Conservation (phyloP, 2,329 filamentous ascomycete genomes). For the Exophiala mesophila region DNA sequence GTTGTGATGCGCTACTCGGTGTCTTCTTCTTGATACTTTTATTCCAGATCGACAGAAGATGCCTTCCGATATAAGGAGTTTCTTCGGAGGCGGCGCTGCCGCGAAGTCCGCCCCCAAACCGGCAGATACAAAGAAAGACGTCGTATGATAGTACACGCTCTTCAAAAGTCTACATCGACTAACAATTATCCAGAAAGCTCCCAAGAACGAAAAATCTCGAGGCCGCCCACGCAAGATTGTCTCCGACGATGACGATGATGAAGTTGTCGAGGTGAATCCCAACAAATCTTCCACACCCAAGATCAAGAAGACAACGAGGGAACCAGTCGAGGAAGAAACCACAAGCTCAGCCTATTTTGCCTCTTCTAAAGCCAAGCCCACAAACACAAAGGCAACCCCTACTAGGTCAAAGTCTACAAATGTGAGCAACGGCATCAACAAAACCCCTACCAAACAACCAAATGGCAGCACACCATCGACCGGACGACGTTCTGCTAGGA, state of each 20-base stretch:
- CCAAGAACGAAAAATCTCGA: conserved; percentile 7
- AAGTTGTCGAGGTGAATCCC: conserved; percentile 27
- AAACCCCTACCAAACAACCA: conserved; percentile 26
- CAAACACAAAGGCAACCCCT: conserved; percentile 31
- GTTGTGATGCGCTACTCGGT: too few species aligned
- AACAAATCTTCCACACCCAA: conserved; percentile 36
- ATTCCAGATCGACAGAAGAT: too few species aligned
- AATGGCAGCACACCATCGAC: conserved; percentile 30
- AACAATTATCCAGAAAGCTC: background rate
- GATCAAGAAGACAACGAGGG: conserved; percentile 35
- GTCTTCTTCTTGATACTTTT: too few species aligned
- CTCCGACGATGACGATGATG: conserved; percentile 65
- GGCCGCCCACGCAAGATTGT: conserved; percentile 58
- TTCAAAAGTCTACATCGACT: background rate
- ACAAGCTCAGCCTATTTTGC: conserved; percentile 62
- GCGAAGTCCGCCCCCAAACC: conserved; percentile 41
- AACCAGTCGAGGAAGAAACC: conserved; percentile 52
- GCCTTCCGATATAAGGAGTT: conserved; percentile 80
- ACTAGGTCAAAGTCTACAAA: conserved; percentile 22
- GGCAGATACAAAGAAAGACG: conserved; percentile 35
- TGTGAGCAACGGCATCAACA: conserved; percentile 13
- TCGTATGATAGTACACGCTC: conserved; percentile 30
- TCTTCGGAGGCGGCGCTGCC: conserved; percentile 72
- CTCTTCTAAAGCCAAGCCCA: conserved; percentile 52
- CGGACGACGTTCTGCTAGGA: conserved; percentile 27